Conservation (phyloP, 108 stramenopile species). For the Parmales sp. region DNA sequence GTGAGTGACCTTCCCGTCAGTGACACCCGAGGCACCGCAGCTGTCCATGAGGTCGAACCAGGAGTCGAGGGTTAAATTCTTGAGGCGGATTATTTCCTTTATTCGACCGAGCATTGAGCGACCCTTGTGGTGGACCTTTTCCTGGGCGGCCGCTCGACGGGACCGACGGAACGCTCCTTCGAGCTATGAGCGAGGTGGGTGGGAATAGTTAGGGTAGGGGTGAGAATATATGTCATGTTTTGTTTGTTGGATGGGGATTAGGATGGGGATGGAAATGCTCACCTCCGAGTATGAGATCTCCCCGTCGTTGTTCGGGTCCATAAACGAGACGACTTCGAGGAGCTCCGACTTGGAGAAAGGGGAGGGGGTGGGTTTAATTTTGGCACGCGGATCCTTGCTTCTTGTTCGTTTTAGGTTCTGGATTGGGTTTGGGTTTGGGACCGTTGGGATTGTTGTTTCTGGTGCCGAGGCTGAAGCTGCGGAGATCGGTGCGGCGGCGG, state of each 20-base stretch:
- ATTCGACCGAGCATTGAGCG: neutral
- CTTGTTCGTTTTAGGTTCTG: no score
- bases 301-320: conserved; percentile 1
- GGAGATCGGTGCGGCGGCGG: no score
- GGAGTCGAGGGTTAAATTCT: neutral
- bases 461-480: no score
- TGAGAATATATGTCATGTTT: no score
- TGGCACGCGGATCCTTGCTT: no score
- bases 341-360: neutral
- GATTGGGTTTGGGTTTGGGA: no score
- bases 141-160: neutral
- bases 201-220: no score
- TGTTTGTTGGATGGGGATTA: no score
- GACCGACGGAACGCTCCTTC: neutral
- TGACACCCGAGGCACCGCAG: neutral
- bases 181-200: no score
- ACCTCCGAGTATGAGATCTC: neutral
- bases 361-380: neutral
- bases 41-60: conserved; percentile 2
- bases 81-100: neutral
- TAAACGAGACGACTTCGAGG: neutral
- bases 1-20: neutral
- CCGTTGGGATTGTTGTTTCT: no score
- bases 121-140: neutral
- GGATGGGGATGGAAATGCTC: no score